phyloP scores from a whole-genome alignment of 345 rosid genomes.

The Litchi chinensis region DNA sequence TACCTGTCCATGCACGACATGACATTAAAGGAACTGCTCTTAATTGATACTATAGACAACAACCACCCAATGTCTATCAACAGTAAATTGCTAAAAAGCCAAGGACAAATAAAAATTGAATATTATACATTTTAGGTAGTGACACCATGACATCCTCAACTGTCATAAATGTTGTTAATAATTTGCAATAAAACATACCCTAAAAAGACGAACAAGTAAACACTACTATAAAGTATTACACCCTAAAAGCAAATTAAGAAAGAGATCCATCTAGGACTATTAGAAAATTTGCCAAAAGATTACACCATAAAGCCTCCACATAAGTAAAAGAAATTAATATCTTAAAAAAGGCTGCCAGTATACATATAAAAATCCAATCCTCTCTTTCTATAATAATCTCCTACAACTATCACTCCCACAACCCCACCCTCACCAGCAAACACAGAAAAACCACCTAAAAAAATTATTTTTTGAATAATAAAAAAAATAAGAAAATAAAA shows the following conservation, averaged over 20 bases:
- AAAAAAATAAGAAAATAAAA: no score
- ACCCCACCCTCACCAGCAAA: not conserved
- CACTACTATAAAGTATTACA: not conserved
- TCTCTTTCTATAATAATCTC: not conserved
- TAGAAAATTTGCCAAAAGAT: not conserved
- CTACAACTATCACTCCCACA: not conserved
- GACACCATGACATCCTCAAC: not conserved
- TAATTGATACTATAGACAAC: not conserved
- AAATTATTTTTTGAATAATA: not conserved
- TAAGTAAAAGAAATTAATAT: not conserved
- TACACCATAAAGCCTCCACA: not conserved
- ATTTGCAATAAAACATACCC: not conserved
- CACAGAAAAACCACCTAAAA: not conserved
- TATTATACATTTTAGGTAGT: not conserved
- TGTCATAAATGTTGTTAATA: not conserved
- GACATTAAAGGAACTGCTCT: not conserved
- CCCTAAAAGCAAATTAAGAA: not conserved
- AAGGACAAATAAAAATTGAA: not conserved
- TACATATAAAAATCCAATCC: not conserved
- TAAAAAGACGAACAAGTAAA: not conserved
- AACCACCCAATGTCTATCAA: not conserved
- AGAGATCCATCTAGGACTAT: not conserved
- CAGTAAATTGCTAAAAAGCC: not conserved
- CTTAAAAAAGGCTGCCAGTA: not conserved
- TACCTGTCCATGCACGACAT: not conserved